A percentile compares a stretch with the other conserved stretches of the same genome.
Conservation (phyloP, 2,329 filamentous ascomycete genomes). For the Triangularia verruculosa region DNA sequence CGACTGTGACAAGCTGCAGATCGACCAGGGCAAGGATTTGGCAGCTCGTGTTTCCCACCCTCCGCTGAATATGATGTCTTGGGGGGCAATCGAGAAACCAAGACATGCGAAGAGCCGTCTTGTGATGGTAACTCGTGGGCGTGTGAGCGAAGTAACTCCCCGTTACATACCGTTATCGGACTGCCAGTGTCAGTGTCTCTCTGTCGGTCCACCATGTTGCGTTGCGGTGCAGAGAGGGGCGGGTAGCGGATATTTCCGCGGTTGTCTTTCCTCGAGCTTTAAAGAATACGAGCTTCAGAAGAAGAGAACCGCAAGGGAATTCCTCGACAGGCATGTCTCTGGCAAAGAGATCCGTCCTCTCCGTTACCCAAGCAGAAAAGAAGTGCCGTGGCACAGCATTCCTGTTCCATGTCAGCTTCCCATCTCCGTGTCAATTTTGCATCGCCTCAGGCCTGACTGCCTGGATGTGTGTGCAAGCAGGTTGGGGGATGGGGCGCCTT, state of each 20-base stretch:
- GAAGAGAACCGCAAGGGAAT: background rate
- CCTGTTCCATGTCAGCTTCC: constrained; percentile 6
- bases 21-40: constrained; percentile 3
- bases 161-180: background rate
- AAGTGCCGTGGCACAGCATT: constrained; percentile 2
- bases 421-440: constrained; percentile 3
- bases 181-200: background rate
- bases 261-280: constrained; percentile 2
- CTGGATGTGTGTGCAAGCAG: constrained; percentile 10
- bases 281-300: background rate
- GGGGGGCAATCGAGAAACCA: background rate
- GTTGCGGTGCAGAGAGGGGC: background rate
- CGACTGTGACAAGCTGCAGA: constrained; percentile 23
- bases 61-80: background rate
- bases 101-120: constrained; percentile 5
- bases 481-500: constrained; percentile 6
- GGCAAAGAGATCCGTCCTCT: constrained; percentile 2
- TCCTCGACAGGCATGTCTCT: background rate
- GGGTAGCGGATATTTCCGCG: constrained; percentile 10
- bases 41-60: constrained; percentile 12
- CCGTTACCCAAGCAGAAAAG: background rate
- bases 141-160: background rate
- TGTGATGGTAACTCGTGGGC: background rate
- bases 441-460: background rate
- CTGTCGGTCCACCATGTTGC: background rate